Evolutionary conservation across 2,329 filamentous ascomycete genomes (phyloP).

Genomic region (Neofusicoccum umdonicola): DNA sequence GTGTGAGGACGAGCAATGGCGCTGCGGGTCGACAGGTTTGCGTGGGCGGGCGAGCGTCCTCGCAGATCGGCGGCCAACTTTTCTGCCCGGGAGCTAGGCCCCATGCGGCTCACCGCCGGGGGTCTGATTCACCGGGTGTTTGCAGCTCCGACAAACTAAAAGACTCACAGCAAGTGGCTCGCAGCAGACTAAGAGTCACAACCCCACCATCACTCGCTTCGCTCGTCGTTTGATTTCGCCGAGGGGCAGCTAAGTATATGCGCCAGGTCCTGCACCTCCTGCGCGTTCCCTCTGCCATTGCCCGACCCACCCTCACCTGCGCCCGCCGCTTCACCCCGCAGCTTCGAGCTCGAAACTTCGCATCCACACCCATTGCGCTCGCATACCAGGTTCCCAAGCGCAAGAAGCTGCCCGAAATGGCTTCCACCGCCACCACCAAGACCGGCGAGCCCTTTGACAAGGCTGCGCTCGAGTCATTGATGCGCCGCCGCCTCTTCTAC

Average conservation of each 20-base stretch:
- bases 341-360: slow-evolving; percentile 35
- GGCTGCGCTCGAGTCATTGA: slow-evolving; percentile 74
- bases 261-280: slow-evolving; percentile 38
- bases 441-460: slow-evolving; percentile 91
- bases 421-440: slow-evolving; percentile 56
- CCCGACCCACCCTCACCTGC: slow-evolving; percentile 20
- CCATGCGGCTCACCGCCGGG: slow-evolving; percentile 9
- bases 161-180: slow-evolving; percentile 1
- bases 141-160: slow-evolving; percentile 9
- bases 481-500: slow-evolving; percentile 68
- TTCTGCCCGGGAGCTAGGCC: slow-evolving; percentile 9
- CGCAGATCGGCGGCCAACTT: slow-evolving; percentile 13
- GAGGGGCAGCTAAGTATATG: slow-evolving; percentile 35
- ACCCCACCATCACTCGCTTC: slow-evolving; percentile 13
- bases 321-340: slow-evolving; percentile 22
- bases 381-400: slow-evolving; percentile 30
- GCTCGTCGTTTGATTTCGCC: slow-evolving; percentile 21
- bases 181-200: not conserved
- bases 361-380: slow-evolving; percentile 30
- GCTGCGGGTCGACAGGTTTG: not conserved
- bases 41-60: not conserved
- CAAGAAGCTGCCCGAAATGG: slow-evolving; percentile 43
- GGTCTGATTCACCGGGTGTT: not conserved
- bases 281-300: slow-evolving; percentile 31
- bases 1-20: not conserved